Evolutionary conservation across 2,329 filamentous ascomycete genomes (phyloP).

Genomic region (Mollisia scopiformis): DNA sequence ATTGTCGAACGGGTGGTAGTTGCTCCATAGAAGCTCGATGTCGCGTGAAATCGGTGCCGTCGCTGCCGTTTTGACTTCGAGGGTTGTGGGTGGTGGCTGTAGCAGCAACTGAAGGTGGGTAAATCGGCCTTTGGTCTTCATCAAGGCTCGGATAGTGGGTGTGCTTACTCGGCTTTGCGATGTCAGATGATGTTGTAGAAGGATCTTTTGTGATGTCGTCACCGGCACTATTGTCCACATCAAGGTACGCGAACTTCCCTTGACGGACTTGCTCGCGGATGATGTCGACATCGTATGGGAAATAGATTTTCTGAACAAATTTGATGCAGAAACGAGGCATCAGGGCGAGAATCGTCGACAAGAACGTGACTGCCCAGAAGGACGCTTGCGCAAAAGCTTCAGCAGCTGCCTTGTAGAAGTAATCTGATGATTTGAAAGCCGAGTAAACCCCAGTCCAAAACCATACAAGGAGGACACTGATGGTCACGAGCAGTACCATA

Average conservation of each 20-base stretch:
- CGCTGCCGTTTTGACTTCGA: constrained; percentile 86
- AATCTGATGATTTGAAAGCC: constrained; percentile 52
- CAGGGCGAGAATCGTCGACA: constrained; percentile 81
- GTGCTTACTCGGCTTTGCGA: constrained; percentile 51
- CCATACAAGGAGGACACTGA: constrained; percentile 88
- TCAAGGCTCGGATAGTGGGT: constrained; percentile 67
- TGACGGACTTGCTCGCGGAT: constrained; percentile 87
- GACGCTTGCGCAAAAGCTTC: constrained; percentile 80
- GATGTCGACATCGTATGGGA: constrained; percentile 91
- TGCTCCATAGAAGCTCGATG: constrained; percentile 63
- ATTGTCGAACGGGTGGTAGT: constrained; percentile 38
- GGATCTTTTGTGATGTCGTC: constrained; percentile 45
- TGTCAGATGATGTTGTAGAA: constrained; percentile 63
- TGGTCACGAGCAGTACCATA: constrained; percentile 76
- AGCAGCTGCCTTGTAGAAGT: constrained; percentile 77
- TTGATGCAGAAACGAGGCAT: constrained; percentile 89
- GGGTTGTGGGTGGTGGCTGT: constrained; percentile 79
- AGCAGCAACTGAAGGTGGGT: constrained; percentile 83
- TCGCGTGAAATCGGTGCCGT: constrained; percentile 86
- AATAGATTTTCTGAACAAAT: constrained; percentile 89
- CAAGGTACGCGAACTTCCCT: constrained; percentile 79
- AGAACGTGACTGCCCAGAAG: constrained; percentile 84
- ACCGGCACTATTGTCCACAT: constrained; percentile 33
- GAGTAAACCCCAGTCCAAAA: constrained; percentile 92
- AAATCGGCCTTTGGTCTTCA: constrained; percentile 90